Base-by-base conservation (phyloP, 2,329 filamentous ascomycete genomes). In the Shiraia bambusicola region DNA sequence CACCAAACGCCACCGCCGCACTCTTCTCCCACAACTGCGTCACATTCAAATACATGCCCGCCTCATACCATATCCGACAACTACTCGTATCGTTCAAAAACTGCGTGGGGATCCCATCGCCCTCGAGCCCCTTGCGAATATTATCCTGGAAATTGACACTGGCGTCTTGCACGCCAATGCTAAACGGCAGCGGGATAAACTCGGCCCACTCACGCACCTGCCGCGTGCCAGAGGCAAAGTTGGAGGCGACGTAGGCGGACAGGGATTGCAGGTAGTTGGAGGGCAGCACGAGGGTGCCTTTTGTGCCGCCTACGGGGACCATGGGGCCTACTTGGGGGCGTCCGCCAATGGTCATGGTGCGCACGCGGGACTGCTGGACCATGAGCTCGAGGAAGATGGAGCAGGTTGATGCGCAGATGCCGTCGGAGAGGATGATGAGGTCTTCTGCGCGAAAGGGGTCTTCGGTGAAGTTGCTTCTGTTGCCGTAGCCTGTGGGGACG, bases 1-100 rank as follows among this genome's bases (percentile, higher is more conserved):
- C 53, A 10, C 49, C 56, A 50, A 61, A 69, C 26, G 58, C 59
- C 1, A 61, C 54, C 6, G 52, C 40, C 3, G 59, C 61, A 3
- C 53, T 56, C 43, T 65, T 69, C 22, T 65, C 67, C 82, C 82
- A 85, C 25, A 80, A 55, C n/a, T 64, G 68, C 2, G 69, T 70
- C 2, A 78, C 72, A 42, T 81, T 72, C 3, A 72, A 63, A 25
- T 79, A 63, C 64, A 80, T 82, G 2, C 70, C 62, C 12, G 71
- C 58, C 2, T 81, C 82, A 45, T 78, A 84, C 56, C 76, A 86
- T 10, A 84, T 60, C 4, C 81, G 71, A 50, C 82, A 86, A 50
- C 82, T 77, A 1, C 82, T 78, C 1, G 79, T 74, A 49, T 83
- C 77, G 41, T 81, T 79, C 2, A 78, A 65, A 54, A 84, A 86